A percentile compares a stretch with the other conserved stretches of the same genome.
phyloP scores from a whole-genome alignment of 345 rosid genomes.

The Hibiscus syriacus region DNA sequence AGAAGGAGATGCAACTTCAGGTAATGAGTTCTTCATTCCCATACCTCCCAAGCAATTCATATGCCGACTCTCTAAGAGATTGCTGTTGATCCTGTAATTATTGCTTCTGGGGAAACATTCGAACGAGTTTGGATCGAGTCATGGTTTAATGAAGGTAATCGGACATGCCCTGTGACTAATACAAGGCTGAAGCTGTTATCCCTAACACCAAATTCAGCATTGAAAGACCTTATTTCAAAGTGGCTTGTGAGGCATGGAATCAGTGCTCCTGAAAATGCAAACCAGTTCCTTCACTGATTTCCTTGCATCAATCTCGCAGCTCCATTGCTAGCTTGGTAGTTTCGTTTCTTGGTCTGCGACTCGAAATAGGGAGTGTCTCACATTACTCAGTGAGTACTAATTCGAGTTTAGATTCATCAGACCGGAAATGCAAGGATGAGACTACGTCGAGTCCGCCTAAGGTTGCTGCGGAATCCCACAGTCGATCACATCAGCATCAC shows the following conservation, averaged over 20 bases:
- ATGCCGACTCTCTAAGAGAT: slow-evolving; percentile 31
- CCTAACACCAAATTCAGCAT: slow-evolving; percentile 19
- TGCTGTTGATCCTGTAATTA: slow-evolving; percentile 37
- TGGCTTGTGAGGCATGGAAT: slow-evolving; percentile 26
- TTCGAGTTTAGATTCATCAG: neutral
- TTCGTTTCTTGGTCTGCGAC: slow-evolving; percentile 20
- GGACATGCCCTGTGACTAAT: slow-evolving; percentile 24
- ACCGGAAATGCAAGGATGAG: neutral
- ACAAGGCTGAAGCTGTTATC: slow-evolving; percentile 19
- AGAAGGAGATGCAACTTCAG: neutral
- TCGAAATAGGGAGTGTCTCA: slow-evolving; percentile 22
- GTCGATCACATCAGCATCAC: neutral
- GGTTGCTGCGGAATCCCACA: slow-evolving; percentile 3
- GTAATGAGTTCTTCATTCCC: neutral
- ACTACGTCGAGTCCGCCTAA: neutral
- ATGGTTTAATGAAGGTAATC: slow-evolving; percentile 34
- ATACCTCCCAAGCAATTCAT: slow-evolving; percentile 23
- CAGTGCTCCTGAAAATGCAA: slow-evolving; percentile 9
- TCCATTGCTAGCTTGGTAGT: slow-evolving; percentile 32
- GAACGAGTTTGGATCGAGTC: slow-evolving; percentile 37
- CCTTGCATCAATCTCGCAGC: slow-evolving; percentile 4
- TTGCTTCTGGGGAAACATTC: slow-evolving; percentile 33
- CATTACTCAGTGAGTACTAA: slow-evolving; percentile 17
- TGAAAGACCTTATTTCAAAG: slow-evolving; percentile 27
- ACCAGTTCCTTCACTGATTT: slow-evolving; percentile 1